A percentile compares a stretch with the other conserved stretches of the same genome.
Conservation (phyloP, 169 alveolate species). For the Cryptosporidium baileyi region DNA sequence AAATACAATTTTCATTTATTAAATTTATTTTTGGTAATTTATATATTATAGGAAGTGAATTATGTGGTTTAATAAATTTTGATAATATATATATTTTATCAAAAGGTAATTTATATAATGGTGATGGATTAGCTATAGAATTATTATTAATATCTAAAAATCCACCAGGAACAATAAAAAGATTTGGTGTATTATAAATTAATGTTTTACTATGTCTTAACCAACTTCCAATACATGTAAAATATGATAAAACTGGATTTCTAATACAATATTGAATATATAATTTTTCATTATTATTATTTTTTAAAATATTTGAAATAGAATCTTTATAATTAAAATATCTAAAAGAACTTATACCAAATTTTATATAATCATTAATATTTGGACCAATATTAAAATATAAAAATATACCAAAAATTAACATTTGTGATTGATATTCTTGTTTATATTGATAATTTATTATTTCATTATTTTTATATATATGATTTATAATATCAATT, state of each 20-base stretch:
- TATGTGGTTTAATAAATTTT: neutral
- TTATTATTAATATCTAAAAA: slow-evolving; percentile 11
- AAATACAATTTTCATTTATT: neutral
- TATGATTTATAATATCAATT: neutral
- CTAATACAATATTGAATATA: slow-evolving; percentile 41
- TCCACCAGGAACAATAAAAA: slow-evolving; percentile 60
- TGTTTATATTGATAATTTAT: neutral
- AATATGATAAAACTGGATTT: slow-evolving; percentile 18
- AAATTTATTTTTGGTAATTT: slow-evolving; percentile 1
- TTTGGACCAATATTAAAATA: neutral
- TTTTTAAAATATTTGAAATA: neutral
- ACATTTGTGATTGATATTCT: slow-evolving; percentile 4
- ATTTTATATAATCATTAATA: slow-evolving; percentile 9
- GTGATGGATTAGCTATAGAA: slow-evolving; percentile 48
- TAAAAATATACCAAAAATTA: slow-evolving; percentile 10
- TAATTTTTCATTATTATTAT: neutral
- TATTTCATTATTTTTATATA: neutral
- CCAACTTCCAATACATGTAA: slow-evolving; percentile 44
- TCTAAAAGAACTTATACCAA: neutral
- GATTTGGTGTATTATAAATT: slow-evolving; percentile 28
- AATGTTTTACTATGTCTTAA: slow-evolving; percentile 11
- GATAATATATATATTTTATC: slow-evolving; percentile 14
- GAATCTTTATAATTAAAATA: slow-evolving; percentile 13
- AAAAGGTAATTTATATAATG: slow-evolving; percentile 3
- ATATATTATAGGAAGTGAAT: slow-evolving; percentile 19